These are phyloP conservation scores for Batkoa obscura DNA, from an alignment of 371 early-diverging fungal species.

Conservation along the genomic window DNA sequence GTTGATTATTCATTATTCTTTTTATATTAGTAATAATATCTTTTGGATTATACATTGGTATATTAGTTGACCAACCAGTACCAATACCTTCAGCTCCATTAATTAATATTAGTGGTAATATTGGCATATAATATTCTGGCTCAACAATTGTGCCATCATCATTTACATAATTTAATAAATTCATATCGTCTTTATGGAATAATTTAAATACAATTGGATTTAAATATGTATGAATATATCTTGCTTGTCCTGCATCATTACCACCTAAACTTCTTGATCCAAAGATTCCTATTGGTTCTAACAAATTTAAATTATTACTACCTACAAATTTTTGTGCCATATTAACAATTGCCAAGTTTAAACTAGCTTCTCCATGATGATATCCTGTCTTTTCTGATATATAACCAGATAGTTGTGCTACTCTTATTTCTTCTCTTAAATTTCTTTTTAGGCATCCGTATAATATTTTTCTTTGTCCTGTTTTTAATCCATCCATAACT, in stretches of 20 bases:
- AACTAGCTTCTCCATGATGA: conserved; percentile 95
- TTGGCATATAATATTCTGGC: conserved; percentile 90
- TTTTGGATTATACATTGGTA: conserved; percentile 80
- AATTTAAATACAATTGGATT: conserved; percentile 63
- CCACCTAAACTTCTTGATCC: conserved; percentile 95
- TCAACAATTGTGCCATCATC: conserved; percentile 95
- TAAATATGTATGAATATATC: conserved; percentile 93
- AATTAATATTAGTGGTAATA: conserved; percentile 92
- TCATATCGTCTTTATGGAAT: conserved; percentile 81
- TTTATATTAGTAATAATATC: conserved; percentile 84
- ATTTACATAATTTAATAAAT: conserved; percentile 67
- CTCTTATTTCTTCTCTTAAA: conserved; percentile 78
- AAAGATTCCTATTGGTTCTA: conserved; percentile 92
- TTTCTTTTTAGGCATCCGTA: conserved; percentile 88
- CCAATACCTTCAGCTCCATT: conserved; percentile 99
- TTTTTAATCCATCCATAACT: conserved; percentile 97
- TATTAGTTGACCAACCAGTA: conserved; percentile 81
- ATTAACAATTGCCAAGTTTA: conserved; percentile 82
- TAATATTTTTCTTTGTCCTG: conserved; percentile 96
- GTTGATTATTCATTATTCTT: conserved; percentile 65
- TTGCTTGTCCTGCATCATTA: conserved; percentile 93
- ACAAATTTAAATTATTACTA: conserved; percentile 89
- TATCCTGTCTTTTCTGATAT: conserved; percentile 90
- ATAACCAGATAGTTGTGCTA: conserved; percentile 89
- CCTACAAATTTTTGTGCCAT: conserved; percentile 98